Evolutionary conservation across 2,329 filamentous ascomycete species (phyloP), one percentile per base, ranked within the genome.

Genomic region (Fusarium illudens): DNA sequence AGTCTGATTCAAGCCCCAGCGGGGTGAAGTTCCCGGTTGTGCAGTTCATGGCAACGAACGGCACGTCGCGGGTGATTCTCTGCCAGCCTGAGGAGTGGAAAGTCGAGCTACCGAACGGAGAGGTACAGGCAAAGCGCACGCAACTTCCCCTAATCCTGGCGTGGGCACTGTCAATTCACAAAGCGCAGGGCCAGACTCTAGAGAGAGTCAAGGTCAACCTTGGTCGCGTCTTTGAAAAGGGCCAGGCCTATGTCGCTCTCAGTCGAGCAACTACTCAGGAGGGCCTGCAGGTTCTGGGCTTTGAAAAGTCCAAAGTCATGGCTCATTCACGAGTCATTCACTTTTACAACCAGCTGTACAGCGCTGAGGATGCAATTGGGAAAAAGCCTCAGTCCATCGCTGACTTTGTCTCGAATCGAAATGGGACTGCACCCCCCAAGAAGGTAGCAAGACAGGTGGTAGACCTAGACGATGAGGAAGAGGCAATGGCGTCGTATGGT

Each of bases 151-250:
- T 99, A 52, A 98, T 99, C 66, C 84, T 99, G 29, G 96, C 96
- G 0, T 99, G 96, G 96, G 96, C 96, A 2, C 82, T 99, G 19
- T 97, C 94, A 1, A 99, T 99, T 62, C 96, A 99, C 83, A 99
- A 99, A 80, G 96, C 96, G 1, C 95, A 98, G 77, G 95, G 95
- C 2, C 95, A 98, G 78, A 98, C 95, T 1, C 82, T 97, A 25
- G 94, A 97, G 75, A 87, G 95, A 52, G 96, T 99, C 62, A 97
- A 97, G 75, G 96, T 99, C 25, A 94, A 99, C 76, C 84, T 99
- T 1, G 92, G 93, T 29, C 91, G 89, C 65, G 92, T 97, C 1
- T 99, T 99, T 73, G 96, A 99, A 77, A 97, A 97, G 79, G 96
- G 96, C 0, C 96, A 99, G 78, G 96, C 96, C 6, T 99, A 99